phyloP scores from a whole-genome alignment of 257 asterid species.

The Osmanthus fragrans region DNA sequence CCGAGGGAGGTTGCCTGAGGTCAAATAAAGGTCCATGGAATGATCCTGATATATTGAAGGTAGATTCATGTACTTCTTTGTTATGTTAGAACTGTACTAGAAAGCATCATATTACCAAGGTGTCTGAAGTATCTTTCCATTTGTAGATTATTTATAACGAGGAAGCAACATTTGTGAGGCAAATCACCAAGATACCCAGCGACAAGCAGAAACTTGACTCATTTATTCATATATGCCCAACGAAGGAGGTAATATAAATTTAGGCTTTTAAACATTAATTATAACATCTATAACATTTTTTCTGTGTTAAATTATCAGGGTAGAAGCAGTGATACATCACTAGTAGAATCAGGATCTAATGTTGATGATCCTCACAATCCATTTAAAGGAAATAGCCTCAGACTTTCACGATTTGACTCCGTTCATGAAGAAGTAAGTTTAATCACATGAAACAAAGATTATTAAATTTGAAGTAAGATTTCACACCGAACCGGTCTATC shows the following conservation, averaged over 20 bases:
- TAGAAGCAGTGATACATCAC: constrained; percentile 48
- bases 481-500: neutral
- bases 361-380: constrained; percentile 57
- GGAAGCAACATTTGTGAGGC: constrained; percentile 54
- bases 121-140: constrained; percentile 24
- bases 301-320: constrained; percentile 49
- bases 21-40: constrained; percentile 95
- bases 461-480: neutral
- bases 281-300: constrained; percentile 13
- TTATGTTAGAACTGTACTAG: neutral
- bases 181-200: constrained; percentile 37
- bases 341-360: constrained; percentile 59
- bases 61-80: constrained; percentile 22
- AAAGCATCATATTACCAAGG: constrained; percentile 6
- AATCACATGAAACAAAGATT: neutral
- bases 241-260: constrained; percentile 47
- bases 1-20: constrained; percentile 90
- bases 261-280: constrained; percentile 10
- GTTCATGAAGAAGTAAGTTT: constrained; percentile 76
- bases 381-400: constrained; percentile 40
- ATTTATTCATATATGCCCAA: constrained; percentile 35
- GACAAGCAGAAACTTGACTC: constrained; percentile 53
- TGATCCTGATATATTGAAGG: constrained; percentile 93
- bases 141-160: constrained; percentile 62
- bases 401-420: constrained; percentile 38